Conservation (phyloP, 2,329 filamentous ascomycete genomes). For the Bipolaris oryzae region DNA sequence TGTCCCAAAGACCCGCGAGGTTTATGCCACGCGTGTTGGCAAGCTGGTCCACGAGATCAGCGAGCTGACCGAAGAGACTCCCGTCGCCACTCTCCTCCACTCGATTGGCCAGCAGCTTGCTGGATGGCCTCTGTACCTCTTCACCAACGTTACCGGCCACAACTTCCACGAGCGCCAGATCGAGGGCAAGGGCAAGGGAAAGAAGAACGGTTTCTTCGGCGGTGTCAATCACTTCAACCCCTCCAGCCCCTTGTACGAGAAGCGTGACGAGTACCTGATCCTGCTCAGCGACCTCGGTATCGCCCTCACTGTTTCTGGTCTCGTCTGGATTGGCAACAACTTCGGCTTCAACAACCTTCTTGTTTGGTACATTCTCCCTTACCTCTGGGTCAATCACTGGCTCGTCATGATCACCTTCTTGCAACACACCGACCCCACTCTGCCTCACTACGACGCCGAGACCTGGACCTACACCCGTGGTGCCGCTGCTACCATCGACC, state of each 20-base stretch:
- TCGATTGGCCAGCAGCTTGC: slow-evolving; percentile 84
- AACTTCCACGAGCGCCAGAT: slow-evolving; percentile 88
- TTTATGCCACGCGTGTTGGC: slow-evolving; percentile 77
- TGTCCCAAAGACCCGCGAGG: slow-evolving; percentile 86
- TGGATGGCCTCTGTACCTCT: slow-evolving; percentile 91
- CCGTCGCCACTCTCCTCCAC: slow-evolving; percentile 75
- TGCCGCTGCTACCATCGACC: slow-evolving; percentile 93
- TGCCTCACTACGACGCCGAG: slow-evolving; percentile 87
- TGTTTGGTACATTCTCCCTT: slow-evolving; percentile 94
- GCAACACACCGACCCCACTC: slow-evolving; percentile 92
- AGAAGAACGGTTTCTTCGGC: slow-evolving; percentile 77
- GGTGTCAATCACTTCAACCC: slow-evolving; percentile 97
- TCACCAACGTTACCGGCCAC: slow-evolving; percentile 94
- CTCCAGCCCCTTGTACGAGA: slow-evolving; percentile 85
- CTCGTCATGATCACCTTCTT: slow-evolving; percentile 97
- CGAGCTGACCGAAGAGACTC: slow-evolving; percentile 94
- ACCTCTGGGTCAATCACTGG: slow-evolving; percentile 99
- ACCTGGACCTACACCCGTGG: slow-evolving; percentile 94
- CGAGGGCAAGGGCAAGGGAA: slow-evolving; percentile 92
- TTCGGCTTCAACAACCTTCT: slow-evolving; percentile 86
- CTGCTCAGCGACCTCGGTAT: slow-evolving; percentile 82
- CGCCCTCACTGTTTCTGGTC: slow-evolving; percentile 63
- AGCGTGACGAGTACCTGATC: slow-evolving; percentile 87
- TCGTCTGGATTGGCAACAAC: slow-evolving; percentile 73
- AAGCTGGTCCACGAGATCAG: slow-evolving; percentile 78